Conservation (phyloP, 169 alveolate species). For the Eimeria sp. region DNA sequence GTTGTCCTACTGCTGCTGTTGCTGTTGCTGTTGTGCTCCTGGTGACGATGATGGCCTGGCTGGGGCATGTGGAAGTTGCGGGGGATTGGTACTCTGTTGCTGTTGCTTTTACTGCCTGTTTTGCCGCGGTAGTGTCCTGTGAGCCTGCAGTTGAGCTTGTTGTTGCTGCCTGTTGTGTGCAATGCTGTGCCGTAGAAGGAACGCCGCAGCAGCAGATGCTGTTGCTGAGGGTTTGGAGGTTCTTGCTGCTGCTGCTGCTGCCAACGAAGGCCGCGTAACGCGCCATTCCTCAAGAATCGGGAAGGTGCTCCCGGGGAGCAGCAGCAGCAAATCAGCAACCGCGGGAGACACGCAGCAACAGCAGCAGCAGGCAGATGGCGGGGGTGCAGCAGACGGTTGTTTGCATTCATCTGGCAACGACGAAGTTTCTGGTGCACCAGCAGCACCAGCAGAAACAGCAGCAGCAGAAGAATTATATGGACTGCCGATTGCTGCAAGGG, state of each 20-base stretch:
- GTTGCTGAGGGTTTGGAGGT: slow-evolving; percentile 13
- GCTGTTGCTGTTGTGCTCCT: slow-evolving; percentile 1
- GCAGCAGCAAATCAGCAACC: background rate
- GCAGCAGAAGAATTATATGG: no score
- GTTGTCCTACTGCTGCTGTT: background rate
- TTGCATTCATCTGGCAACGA: no score
- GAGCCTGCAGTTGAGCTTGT: background rate
- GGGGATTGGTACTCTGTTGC: no score
- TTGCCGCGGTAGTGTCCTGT: background rate
- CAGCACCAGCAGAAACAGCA: no score
- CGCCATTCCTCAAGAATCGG: slow-evolving; percentile 1
- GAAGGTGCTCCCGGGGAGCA: background rate
- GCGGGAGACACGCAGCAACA: slow-evolving; percentile 31
- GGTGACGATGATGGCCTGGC: no score
- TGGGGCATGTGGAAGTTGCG: no score
- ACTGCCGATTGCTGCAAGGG: no score
- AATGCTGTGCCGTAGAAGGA: slow-evolving; percentile 35
- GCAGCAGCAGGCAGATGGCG: background rate
- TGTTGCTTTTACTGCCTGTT: background rate
- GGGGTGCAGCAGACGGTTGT: background rate
- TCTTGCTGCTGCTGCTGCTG: slow-evolving; percentile 66
- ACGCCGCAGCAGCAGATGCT: slow-evolving; percentile 70
- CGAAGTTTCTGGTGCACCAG: no score
- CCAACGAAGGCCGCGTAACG: slow-evolving; percentile 52
- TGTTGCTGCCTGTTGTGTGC: slow-evolving; percentile 11